Base-by-base conservation (phyloP, 2,329 filamentous ascomycete species). In the Chrysoporthe puriensis region DNA sequence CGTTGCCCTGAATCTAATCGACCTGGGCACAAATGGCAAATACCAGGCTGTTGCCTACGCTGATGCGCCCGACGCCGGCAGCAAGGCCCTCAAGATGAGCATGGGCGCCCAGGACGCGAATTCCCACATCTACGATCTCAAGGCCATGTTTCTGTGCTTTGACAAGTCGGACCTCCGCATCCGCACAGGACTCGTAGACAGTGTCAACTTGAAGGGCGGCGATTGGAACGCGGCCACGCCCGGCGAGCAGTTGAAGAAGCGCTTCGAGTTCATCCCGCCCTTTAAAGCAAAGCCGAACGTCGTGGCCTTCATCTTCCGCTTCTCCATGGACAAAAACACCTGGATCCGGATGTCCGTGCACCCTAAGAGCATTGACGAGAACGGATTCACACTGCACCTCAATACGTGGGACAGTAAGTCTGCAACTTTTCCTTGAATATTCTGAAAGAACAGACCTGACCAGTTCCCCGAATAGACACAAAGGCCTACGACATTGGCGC, bases 291-390 rank as follows among this genome's bases (percentile, higher is more conserved):
- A 18, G 48, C 16, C 48, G 1, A 52, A 52, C 16, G 48, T 52
- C 6, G 48, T 52, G 48, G 48, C 48, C 4, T 52, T 52, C 1
- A 52, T 52, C 48, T 52, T 52, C 16, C 48, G 21, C 7, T 52
- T 52, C 48, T 52, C 48, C 48, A 52, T 52, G 16, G 48, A 52
- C 48, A 52, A 52, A 1, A 52, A 52, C 48, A 52, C 16, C 4
- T 52, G 48, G 48, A 52, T 52, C 48, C 48, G 48, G 16, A 52
- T 52, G 48, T 14, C 48, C 21, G 48, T 18, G 48, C 48, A 52
- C 18, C 48, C 48, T 3, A 21, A 52, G 48, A 52, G 48, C 48
- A 52, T 52, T 52, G 48, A 52, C 16, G 11, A 52, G 21, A 52
- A 52, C 16, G 48, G 48, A 18, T 52, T 52, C 48, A 52, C 48